Evolutionary conservation across 345 rosid genomes (phyloP).

Genomic region (Nephelium lappaceum): DNA sequence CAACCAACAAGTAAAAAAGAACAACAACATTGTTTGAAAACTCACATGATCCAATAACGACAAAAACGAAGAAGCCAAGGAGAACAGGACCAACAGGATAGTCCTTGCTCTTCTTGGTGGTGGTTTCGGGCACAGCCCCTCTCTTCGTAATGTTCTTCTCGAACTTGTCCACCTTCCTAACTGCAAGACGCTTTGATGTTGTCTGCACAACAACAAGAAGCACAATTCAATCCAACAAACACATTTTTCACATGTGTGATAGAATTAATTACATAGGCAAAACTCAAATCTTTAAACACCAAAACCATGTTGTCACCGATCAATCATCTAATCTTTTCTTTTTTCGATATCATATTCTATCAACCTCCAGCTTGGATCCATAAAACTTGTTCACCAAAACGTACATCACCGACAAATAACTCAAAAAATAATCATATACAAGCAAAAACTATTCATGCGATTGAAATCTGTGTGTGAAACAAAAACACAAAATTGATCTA

Average conservation of each 20-base stretch:
- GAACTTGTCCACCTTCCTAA: constrained; percentile 73
- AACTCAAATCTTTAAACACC: no score
- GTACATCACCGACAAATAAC: neutral
- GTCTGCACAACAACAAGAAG: constrained; percentile 49
- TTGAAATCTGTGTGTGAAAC: neutral
- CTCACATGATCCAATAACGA: constrained; percentile 95
- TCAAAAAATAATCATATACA: neutral
- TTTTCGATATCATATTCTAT: neutral
- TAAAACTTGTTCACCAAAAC: neutral
- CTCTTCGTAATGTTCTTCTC: constrained; percentile 87
- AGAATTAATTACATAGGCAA: no score
- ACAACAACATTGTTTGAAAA: neutral
- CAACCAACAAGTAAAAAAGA: neutral
- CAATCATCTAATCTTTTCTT: neutral
- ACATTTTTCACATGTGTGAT: no score
- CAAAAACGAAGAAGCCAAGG: constrained; percentile 91
- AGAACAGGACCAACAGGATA: constrained; percentile 93
- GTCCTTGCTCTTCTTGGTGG: constrained; percentile 79
- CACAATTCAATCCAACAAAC: neutral
- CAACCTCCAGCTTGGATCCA: neutral
- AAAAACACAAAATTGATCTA: neutral
- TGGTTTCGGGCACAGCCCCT: constrained; percentile 88
- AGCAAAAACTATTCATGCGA: neutral
- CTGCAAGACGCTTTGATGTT: constrained; percentile 89
- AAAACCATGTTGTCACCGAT: neutral